These are phyloP conservation scores for Mortierella sp. DNA, from an alignment of 371 early-diverging fungal genomes.

Conservation along the genomic window DNA sequence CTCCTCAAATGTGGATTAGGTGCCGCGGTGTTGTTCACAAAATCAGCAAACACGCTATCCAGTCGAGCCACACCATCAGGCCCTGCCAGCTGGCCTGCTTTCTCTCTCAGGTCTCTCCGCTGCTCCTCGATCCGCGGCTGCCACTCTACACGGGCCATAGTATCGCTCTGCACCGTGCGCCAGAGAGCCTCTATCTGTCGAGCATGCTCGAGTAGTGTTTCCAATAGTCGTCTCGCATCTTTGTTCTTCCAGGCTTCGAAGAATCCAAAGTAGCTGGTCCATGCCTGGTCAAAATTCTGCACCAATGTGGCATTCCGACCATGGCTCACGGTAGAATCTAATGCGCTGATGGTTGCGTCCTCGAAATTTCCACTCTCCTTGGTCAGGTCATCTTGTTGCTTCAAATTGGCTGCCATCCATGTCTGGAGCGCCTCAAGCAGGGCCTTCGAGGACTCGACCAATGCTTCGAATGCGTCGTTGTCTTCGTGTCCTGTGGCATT, in stretches of 20 bases:
- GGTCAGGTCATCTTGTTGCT: neutral
- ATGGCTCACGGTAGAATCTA: neutral
- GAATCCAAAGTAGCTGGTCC: constrained; percentile 38
- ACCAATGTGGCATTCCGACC: constrained; percentile 2
- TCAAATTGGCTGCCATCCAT: constrained; percentile 19
- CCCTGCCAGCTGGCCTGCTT: constrained; percentile 42
- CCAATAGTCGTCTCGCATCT: constrained; percentile 35
- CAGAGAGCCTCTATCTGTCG: constrained; percentile 39
- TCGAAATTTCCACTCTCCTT: neutral
- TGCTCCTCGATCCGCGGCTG: constrained; percentile 45
- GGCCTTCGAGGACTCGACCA: constrained; percentile 36
- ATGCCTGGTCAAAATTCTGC: constrained; percentile 38
- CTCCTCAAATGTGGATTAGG: neutral
- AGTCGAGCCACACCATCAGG: constrained; percentile 21
- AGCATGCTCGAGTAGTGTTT: constrained; percentile 38
- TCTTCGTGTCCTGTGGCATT: neutral
- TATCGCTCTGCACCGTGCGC: constrained; percentile 25
- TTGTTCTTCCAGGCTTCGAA: constrained; percentile 48
- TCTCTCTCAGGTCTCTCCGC: constrained; percentile 30
- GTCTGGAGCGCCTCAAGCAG: constrained; percentile 40
- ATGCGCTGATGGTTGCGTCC: neutral
- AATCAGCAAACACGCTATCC: constrained; percentile 28
- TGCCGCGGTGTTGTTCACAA: constrained; percentile 8
- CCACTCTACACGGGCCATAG: constrained; percentile 30
- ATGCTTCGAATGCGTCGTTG: constrained; percentile 30